Evolutionary conservation across 768 basidiomycete species (phyloP), one percentile per base, ranked within the genome.

Genomic region (Collybia nuda): DNA sequence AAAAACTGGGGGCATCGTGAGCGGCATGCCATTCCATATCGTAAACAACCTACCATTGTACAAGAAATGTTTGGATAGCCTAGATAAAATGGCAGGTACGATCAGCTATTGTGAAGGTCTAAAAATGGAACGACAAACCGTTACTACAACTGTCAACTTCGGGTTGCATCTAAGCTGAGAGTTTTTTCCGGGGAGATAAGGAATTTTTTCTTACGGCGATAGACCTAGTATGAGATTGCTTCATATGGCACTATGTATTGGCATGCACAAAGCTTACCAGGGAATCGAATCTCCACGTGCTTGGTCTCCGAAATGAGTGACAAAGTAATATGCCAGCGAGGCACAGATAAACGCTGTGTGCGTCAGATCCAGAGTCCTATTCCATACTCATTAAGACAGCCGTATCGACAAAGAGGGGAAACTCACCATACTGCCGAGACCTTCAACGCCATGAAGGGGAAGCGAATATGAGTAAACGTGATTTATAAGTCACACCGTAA

Each of bases 61-160:
- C 62, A 48, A 62, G 45, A 48, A 61, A 62, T 1, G 64, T 66
- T 52, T 62, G 61, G 23, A 62, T 56, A 8, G 62, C 63, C 63
- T 65, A n/a, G n/a, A 40, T 17, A 17, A 12, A 37, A 9, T 12
- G n/a, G 28, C 9, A 39, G 4, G 19, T 21, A 28, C 2, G 4
- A 35, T 23, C 11, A 32, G n/a, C n/a, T 14, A 2, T 38, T 12
- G 24, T 17, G 11, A 15, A 44, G 3, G 23, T 24, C 14, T 23
- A n/a, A 23, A 5, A 35, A 29, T 18, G 15, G 19, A 3, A 26
- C 3, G 22, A 48, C 55, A 14, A 40, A 57, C 57, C 19, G 57
- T 58, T 1, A 55, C 54, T 4, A 56, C 52, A n/a, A 56, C 54
- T n/a, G 54, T 40, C 2, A 58, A 46, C 57, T 59, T 29, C 28